Conservation (phyloP, 805 yeast genomes). For the Yamadazyma endophytica region DNA sequence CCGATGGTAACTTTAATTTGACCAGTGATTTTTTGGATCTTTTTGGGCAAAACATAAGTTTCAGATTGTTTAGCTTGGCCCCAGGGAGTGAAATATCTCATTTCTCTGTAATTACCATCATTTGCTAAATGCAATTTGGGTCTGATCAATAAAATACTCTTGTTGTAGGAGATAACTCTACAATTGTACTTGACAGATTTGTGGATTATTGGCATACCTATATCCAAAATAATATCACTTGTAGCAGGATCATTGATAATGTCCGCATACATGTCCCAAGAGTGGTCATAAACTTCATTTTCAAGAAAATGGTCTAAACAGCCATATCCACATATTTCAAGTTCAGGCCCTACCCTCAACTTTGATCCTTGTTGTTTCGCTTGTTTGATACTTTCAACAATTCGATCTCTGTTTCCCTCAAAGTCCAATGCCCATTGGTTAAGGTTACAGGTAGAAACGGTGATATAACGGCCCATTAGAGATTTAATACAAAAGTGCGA, state of each 20-base stretch:
- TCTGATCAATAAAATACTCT: constrained; percentile 75
- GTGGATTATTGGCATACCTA: constrained; percentile 93
- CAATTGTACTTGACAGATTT: constrained; percentile 89
- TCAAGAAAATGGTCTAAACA: constrained; percentile 93
- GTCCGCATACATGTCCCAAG: constrained; percentile 91
- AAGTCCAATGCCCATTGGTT: constrained; percentile 99
- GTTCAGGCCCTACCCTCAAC: constrained; percentile 94
- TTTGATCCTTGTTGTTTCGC: constrained; percentile 77
- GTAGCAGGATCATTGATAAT: constrained; percentile 68
- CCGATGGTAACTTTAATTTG: constrained; percentile 76
- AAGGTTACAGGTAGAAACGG: constrained; percentile 88
- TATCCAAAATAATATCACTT: constrained; percentile 74
- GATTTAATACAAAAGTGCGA: background rate
- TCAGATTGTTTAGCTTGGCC: constrained; percentile 72
- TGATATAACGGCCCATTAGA: constrained; percentile 84
- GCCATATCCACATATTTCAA: constrained; percentile 93
- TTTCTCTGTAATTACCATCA: constrained; percentile 97
- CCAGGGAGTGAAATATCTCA: constrained; percentile 98
- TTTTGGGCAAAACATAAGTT: constrained; percentile 64
- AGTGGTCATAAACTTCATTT: constrained; percentile 79
- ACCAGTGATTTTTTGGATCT: constrained; percentile 60
- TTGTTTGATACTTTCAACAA: constrained; percentile 68
- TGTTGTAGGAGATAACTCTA: constrained; percentile 76
- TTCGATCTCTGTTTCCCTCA: constrained; percentile 94
- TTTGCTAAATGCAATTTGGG: constrained; percentile 94